These are phyloP conservation scores for Dendrostoma leiphaemia DNA, from an alignment of 2,329 filamentous ascomycete species.

Conservation along the genomic window DNA sequence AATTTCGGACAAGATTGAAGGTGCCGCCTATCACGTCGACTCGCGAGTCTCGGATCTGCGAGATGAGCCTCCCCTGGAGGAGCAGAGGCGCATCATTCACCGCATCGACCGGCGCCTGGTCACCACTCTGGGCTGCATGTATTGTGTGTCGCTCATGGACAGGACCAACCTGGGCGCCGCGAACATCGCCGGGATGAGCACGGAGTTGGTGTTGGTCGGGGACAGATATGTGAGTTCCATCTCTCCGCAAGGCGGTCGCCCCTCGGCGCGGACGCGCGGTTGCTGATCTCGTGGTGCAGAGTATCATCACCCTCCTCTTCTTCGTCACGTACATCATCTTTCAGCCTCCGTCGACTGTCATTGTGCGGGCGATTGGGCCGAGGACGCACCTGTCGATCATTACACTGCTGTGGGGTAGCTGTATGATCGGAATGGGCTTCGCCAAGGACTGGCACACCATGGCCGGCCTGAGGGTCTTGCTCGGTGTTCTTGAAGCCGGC, in stretches of 20 bases:
- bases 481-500: conserved; percentile 66
- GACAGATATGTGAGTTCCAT: conserved; percentile 46
- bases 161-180: conserved; percentile 74
- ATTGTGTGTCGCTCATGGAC: conserved; percentile 77
- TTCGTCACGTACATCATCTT: conserved; percentile 72
- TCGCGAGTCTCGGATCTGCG: conserved; percentile 25
- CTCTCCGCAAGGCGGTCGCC: background rate
- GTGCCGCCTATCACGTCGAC: conserved; percentile 24
- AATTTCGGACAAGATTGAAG: conserved; percentile 8
- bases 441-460: conserved; percentile 49
- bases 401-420: conserved; percentile 56
- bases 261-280: background rate
- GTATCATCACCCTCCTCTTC: conserved; percentile 54
- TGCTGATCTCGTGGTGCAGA: background rate
- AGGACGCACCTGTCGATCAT: conserved; percentile 54
- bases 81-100: conserved; percentile 67
- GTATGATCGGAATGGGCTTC: conserved; percentile 68
- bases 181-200: conserved; percentile 64
- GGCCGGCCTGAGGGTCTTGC: conserved; percentile 53
- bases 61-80: conserved; percentile 52
- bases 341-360: conserved; percentile 68
- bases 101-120: conserved; percentile 68
- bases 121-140: conserved; percentile 61
- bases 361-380: conserved; percentile 66
- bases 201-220: conserved; percentile 44